Evolutionary conservation across 78 protist genomes (phyloP), one percentile per base, ranked within the genome.

Genomic region (Dictyostelium intermedium): DNA sequence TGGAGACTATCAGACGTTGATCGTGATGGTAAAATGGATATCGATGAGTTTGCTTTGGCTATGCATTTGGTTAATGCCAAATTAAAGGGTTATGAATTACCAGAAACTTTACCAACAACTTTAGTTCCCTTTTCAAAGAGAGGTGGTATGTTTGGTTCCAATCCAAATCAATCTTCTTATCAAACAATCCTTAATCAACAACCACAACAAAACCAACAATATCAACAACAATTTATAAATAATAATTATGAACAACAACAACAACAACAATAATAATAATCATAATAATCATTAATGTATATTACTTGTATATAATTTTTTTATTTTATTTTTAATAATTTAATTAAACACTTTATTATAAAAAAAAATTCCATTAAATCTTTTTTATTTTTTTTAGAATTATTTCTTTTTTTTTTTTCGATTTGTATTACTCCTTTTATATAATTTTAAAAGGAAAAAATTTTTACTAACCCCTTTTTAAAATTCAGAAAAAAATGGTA

Each of bases 21-120:
- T 41, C 69, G 72, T 69, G 98, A 96, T 70, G 97, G 96, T 61
- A 25, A 34, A 13, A 91, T 97, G 53, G 95, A 91, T 94, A 32
- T 10, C 14, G 95, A 91, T 30, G 97, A 95, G 66, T 96, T 96
- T 60, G 56, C 78, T n/a, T 83, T 96, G 1, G 91, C 96, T 5
- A 85, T 96, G 95, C 93, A 87, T 87, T 82, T 94, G 61, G 81
- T 94, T 8, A 60, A 82, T 10, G 34, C 60, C 5, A 73, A 35
- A 50, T 30, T 81, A 20, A 20, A 60, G 30, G 96, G 85, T 11
- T 35, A 25, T 25, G 63, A 32, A 30, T 66, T 85, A 23, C 96
- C 96, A 70, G 89, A 82, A 14, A 2, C 56, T 5, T 69, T 93
- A 60, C 96, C 96, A 78, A 56, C 92, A 16, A 47, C 85, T 30